Evolutionary conservation across 176 grass and related monocot genomes (phyloP), one percentile per base, ranked within the genome.

Genomic region (Musa itinerans): DNA sequence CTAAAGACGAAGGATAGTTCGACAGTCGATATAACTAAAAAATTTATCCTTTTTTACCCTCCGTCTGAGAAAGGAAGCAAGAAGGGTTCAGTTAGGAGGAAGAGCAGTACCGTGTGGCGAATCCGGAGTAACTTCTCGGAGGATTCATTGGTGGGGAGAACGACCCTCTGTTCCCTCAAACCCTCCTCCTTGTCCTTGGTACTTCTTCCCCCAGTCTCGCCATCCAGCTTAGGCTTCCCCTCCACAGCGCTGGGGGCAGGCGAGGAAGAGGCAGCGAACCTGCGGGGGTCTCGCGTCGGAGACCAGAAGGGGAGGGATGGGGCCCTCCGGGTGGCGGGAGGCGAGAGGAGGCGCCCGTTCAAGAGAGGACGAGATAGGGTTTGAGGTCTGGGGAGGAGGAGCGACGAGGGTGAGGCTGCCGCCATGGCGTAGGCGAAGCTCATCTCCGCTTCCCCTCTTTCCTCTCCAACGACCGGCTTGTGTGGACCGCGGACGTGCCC

Each of bases 111-210:
- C 48, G 90, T 94, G 78, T 99, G 90, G 76, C 95, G 90, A 74
- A 94, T 86, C 71, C 94, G 86, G 52, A 98, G 88, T 17, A 98
- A 83, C 29, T 14, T 54, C 13, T 86, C 86, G 13, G 94, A 98
- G 16, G 90, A 93, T 13, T 98, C 88, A 72, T 93, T 98, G 61
- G 90, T 98, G 20, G 94, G 94, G 2, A 98, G 88, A 29, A 89
- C 80, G 49, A 99, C 70, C 65, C 84, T 81, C 26, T 80, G 76
- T 62, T 78, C 80, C 80, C 34, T 80, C 21, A 65, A 25, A 49
- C 50, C n/a, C 15, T 53, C 56, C 59, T 72, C 86, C 29, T 48
- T 23, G 8, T 19, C 25, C 11, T 67, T 63, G 13, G 19, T 10
- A 1, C 15, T 71, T 59, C 54, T 22, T 10, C 79, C 22, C 11